phyloP scores from a whole-genome alignment of 768 basidiomycete genomes.

The Russula griseocarnosa region DNA sequence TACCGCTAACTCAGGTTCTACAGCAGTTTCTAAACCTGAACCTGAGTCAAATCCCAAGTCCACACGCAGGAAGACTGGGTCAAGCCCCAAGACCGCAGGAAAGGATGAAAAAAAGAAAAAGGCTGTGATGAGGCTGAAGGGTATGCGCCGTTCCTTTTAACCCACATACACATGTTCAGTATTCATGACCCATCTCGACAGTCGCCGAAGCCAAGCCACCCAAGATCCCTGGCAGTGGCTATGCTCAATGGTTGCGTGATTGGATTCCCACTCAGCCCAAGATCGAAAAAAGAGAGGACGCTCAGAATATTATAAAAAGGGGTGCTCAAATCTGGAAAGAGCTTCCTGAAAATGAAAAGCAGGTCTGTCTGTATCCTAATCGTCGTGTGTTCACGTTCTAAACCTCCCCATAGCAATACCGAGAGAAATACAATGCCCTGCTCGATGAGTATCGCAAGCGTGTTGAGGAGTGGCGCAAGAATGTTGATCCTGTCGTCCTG shows the following conservation, averaged over 20 bases:
- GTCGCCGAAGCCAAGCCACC: conserved; percentile 2
- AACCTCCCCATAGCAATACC: conserved; percentile 7
- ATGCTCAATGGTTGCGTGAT: background rate
- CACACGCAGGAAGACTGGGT: background rate
- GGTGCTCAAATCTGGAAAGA: conserved; percentile 5
- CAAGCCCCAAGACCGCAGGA: background rate
- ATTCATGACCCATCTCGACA: conserved; percentile 4
- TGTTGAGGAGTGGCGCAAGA: conserved; percentile 14
- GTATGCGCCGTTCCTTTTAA: background rate
- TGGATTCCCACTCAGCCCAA: conserved; percentile 12
- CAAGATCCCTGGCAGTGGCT: background rate
- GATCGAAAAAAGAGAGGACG: rapidly evolving
- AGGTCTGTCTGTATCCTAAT: conserved; percentile 10
- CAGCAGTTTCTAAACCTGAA: background rate
- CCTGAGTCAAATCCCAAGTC: conserved; percentile 14
- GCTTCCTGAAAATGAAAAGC: conserved; percentile 22
- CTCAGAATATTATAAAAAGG: background rate
- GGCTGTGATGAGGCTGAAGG: background rate
- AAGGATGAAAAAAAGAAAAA: background rate
- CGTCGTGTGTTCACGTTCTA: background rate
- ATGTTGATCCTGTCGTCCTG: conserved; percentile 11
- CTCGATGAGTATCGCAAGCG: background rate
- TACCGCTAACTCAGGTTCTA: background rate
- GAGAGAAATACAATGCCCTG: background rate
- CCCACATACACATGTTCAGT: background rate